Conservation (phyloP, 2,329 filamentous ascomycete genomes). For the Aspergillus cejpii region DNA sequence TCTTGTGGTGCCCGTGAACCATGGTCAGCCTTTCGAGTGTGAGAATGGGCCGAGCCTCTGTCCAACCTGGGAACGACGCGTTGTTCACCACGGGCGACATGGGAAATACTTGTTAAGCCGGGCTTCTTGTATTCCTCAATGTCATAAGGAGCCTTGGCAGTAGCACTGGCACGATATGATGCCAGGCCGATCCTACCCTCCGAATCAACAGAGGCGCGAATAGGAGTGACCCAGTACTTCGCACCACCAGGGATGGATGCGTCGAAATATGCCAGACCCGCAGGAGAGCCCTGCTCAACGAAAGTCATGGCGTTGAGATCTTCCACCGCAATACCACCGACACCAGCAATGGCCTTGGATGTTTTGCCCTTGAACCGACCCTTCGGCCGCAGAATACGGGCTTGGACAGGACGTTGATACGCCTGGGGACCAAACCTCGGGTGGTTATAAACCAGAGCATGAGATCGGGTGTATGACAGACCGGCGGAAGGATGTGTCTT, state of each 20-base stretch:
- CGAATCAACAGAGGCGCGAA: slow-evolving; percentile 42
- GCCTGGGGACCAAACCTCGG: slow-evolving; percentile 55
- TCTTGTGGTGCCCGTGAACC: slow-evolving; percentile 2
- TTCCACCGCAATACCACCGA: slow-evolving; percentile 39
- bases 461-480: slow-evolving; percentile 54
- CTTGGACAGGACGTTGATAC: slow-evolving; percentile 47
- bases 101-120: slow-evolving; percentile 22
- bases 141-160: slow-evolving; percentile 31
- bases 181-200: slow-evolving; percentile 40
- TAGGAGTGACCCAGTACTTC: slow-evolving; percentile 48
- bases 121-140: slow-evolving; percentile 33
- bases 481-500: slow-evolving; percentile 61
- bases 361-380: slow-evolving; percentile 28
- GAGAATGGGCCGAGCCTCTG: slow-evolving; percentile 7
- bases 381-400: slow-evolving; percentile 51
- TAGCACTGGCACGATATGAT: slow-evolving; percentile 29
- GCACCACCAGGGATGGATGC: slow-evolving; percentile 44
- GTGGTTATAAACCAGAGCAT: slow-evolving; percentile 53
- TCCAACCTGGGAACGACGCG: slow-evolving; percentile 30
- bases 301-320: slow-evolving; percentile 34
- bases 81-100: slow-evolving; percentile 20
- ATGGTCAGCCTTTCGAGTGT: slow-evolving; percentile 1
- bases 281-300: slow-evolving; percentile 30
- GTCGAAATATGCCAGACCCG: slow-evolving; percentile 41
- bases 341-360: slow-evolving; percentile 33